Evolutionary conservation across 352 stramenopile genomes (phyloP), one percentile per base, ranked within the genome.

Genomic region (Peronospora farinosa): DNA sequence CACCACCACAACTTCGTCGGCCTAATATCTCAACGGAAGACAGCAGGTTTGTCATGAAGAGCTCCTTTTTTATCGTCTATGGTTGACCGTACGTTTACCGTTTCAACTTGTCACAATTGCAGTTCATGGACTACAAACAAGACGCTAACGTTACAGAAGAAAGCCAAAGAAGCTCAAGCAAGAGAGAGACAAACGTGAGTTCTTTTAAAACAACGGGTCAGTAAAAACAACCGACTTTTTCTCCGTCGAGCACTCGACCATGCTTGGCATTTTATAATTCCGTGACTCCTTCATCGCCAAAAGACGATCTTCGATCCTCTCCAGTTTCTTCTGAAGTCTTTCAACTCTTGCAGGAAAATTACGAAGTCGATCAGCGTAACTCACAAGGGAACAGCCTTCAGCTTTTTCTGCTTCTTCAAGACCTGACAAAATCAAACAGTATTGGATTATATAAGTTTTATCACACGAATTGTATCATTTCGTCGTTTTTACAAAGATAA

Each of bases 1-100:
- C 66, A 5, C 77, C 77, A 5, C 77, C 77, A 10, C 77, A 88
- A 47, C 68, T 88, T 7, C 80, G 77, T 47, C 60, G 74, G 0
- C 77, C 77, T 0, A 88, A 88, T 38, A 72, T 88, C 5, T 84
- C 74, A 1, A 88, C 77, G 0, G 77, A 90, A 59, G 79, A 90
- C 43, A 32, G 67, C 12, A 69, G 66, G 74, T 88, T 36, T 38
- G 72, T 63, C 17, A 38, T 11, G 19, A 31, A 15, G 12, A 16
- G 5, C 3, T 27, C 15, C 11, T 6, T 19, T 7, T 16, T 44
- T 4, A 16, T n/a, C n/a, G 10, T 23, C 17, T 45, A 37, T n/a
- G 12, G 21, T 51, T 39, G 40, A 12, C 1, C 32, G 44, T 2
- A 27, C 37, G 17, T 13, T 6, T 8, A 8, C 4, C 17, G 37